Base-by-base conservation (phyloP, 2,329 filamentous ascomycete genomes). In the Diaporthe citri region DNA sequence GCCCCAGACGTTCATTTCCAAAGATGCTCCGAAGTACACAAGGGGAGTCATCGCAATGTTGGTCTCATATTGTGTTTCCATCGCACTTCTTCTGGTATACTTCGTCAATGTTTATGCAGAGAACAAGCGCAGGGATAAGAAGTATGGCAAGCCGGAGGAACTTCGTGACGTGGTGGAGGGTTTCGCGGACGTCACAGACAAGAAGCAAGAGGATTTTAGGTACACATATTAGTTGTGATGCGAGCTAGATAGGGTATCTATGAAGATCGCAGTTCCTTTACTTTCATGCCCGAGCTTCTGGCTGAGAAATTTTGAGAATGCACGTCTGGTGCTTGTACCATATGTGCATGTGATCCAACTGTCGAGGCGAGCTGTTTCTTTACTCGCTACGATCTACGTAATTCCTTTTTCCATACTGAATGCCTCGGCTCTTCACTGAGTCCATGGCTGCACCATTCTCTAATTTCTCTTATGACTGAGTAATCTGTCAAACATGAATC, bases 1-100 rank as follows among this genome's bases (percentile, higher is more conserved):
- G 0, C 84, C 85, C 1, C 84, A 85, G 76, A 85, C 83, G 0
- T 86, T 86, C 75, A 80, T 82, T 22, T 79, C 80, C 17, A 79
- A 81, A 36, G 83, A 86, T 71, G 84, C 84, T 1, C 85, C 85
- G 1, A 81, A 78, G 56, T 85, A 85, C 67, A 83, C 80, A 2
- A 80, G 81, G 10, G 82, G 83, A 3, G 82, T 84, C 34, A 76
- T 83, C 36, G 79, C 82, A 4, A 85, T 85, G 82, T 73, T 84
- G 28, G 77, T 78, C 1, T 80, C 81, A 52, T 84, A 84, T 67
- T 83, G 82, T 73, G 77, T 77, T 12, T 81, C 81, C 51, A 82
- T 84, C 60, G 60, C 78, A 12, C 73, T 84, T 28, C 79, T 84
- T 60, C 76, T 78, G 2, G 59, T 75, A 2, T 84, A 84, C 73